A percentile compares a stretch with the other conserved stretches of the same genome.
Conservation (phyloP, 2,329 filamentous ascomycete genomes). For the Fusarium kyushuense region DNA sequence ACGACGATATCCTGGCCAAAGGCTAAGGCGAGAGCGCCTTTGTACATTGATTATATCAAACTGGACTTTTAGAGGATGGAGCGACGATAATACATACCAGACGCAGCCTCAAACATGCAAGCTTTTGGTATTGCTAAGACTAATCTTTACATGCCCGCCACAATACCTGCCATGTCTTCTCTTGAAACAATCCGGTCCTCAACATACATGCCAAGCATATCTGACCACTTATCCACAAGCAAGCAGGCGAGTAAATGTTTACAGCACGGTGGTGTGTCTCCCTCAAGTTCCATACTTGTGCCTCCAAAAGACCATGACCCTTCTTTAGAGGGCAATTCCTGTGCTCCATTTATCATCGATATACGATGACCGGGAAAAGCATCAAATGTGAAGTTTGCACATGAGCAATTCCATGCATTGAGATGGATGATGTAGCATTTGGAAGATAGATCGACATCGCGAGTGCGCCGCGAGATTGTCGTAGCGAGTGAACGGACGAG, state of each 20-base stretch:
- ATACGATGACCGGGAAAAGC: conserved; percentile 64
- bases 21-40: conserved; percentile 42
- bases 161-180: conserved; percentile 81
- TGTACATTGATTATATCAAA: conserved; percentile 50
- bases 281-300: conserved; percentile 54
- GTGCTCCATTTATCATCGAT: conserved; percentile 3
- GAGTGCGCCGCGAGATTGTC: conserved; percentile 45
- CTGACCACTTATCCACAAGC: conserved; percentile 74
- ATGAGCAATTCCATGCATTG: conserved; percentile 87
- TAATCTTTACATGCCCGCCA: conserved; percentile 55
- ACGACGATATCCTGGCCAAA: conserved; percentile 35
- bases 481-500: conserved; percentile 72
- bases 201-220: conserved; percentile 67
- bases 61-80: conserved; percentile 45
- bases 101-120: conserved; percentile 14
- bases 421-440: conserved; percentile 77
- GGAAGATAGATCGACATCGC: conserved; percentile 29
- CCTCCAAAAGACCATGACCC: conserved; percentile 64
- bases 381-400: conserved; percentile 83
- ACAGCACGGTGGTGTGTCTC: conserved; percentile 72
- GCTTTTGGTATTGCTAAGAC: conserved; percentile 8
- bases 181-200: conserved; percentile 65
- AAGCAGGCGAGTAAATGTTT: conserved; percentile 92
- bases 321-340: not conserved
- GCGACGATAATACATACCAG: conserved; percentile 42